Evolutionary conservation across 495 filamentous ascomycete species (phyloP).

Genomic region (Staphylotrichum longicolle): DNA sequence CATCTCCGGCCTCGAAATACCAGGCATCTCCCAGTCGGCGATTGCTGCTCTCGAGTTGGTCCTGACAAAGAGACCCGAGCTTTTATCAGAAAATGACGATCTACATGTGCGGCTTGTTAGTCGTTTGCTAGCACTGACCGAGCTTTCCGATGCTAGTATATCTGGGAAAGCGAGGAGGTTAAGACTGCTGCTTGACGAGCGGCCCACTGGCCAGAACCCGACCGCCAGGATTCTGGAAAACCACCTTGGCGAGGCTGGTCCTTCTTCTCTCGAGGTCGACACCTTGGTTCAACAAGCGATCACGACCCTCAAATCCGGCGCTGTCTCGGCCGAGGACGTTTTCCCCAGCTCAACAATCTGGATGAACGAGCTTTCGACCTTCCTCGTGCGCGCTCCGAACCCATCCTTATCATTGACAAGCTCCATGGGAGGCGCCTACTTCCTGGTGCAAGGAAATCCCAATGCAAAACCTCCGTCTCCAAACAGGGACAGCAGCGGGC

Average conservation of each 20-base stretch:
- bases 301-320: constrained; percentile 23
- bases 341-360: constrained; percentile 46
- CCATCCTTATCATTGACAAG: constrained; percentile 69
- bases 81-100: constrained; percentile 36
- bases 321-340: constrained; percentile 33
- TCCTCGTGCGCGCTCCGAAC: constrained; percentile 58
- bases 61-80: constrained; percentile 33
- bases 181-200: constrained; percentile 36
- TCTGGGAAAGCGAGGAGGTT: constrained; percentile 35
- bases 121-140: constrained; percentile 45
- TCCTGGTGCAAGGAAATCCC: constrained; percentile 51
- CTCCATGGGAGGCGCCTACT: constrained; percentile 65
- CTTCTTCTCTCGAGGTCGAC: constrained; percentile 45
- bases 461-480: constrained; percentile 28
- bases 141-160: constrained; percentile 36
- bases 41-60: constrained; percentile 44
- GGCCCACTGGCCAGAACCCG: constrained; percentile 31
- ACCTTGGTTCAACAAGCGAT: constrained; percentile 46
- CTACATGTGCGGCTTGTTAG: constrained; percentile 44
- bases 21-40: constrained; percentile 20
- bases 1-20: constrained; percentile 22
- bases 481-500: constrained; percentile 61
- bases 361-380: constrained; percentile 50
- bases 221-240: constrained; percentile 40
- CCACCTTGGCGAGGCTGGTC: constrained; percentile 41